Percentiles rank a stretch among this genome's conserved stretches.
Evolutionary conservation across 495 filamentous ascomycete species (phyloP).

Genomic region (Trichoderma asperelloides): DNA sequence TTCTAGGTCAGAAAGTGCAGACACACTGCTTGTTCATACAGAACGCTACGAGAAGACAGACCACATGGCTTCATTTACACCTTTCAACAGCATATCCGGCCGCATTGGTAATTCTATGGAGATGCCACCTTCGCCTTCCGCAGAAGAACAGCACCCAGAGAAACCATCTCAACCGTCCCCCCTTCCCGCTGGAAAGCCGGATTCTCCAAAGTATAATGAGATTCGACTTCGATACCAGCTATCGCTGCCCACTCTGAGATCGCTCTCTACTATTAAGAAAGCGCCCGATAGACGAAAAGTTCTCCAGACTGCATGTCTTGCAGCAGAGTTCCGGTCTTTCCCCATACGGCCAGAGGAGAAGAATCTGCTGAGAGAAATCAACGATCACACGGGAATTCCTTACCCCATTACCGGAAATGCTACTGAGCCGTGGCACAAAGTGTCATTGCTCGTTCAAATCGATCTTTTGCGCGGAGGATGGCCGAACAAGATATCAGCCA

Average conservation of each 20-base stretch:
- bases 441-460: slow-evolving; percentile 76
- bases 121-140: not conserved
- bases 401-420: slow-evolving; percentile 77
- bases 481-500: slow-evolving; percentile 51
- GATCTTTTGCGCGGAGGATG: slow-evolving; percentile 71
- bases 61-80: not conserved
- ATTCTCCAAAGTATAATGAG: not conserved
- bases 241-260: not conserved
- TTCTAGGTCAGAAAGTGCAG: too few relatives aligned
- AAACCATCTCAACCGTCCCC: not conserved
- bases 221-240: slow-evolving; percentile 10
- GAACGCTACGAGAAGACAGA: not conserved
- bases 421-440: slow-evolving; percentile 64
- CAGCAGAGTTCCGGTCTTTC: slow-evolving; percentile 49
- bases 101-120: not conserved
- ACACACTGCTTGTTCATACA: not conserved
- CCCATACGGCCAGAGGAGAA: slow-evolving; percentile 70
- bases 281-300: slow-evolving; percentile 4
- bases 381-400: slow-evolving; percentile 60
- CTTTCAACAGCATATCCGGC: not conserved
- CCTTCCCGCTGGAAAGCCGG: not conserved
- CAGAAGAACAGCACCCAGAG: not conserved
- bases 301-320: slow-evolving; percentile 6
- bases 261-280: not conserved
- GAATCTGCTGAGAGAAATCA: slow-evolving; percentile 70